A percentile compares a stretch with the other conserved stretches of the same genome.
Conservation (phyloP, 345 rosid genomes). For the Triadica sebifera region DNA sequence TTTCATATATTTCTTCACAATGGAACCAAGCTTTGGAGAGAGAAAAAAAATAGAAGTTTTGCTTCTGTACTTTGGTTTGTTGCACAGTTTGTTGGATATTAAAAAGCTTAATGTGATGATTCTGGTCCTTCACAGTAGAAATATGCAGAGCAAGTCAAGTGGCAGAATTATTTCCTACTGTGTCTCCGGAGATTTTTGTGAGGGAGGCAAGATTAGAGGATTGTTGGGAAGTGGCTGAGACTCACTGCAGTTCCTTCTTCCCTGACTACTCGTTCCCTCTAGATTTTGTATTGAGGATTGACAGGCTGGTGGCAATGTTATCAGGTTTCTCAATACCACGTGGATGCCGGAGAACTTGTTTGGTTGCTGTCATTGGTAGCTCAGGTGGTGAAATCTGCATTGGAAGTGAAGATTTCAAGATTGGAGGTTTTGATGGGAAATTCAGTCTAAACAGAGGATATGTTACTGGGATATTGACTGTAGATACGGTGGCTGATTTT, state of each 20-base stretch:
- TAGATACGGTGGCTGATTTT: constrained; percentile 82
- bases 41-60: not conserved
- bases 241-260: constrained; percentile 88
- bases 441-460: constrained; percentile 61
- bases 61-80: not conserved
- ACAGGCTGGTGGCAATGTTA: constrained; percentile 74
- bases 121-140: constrained; percentile 36
- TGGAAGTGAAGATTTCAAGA: constrained; percentile 66
- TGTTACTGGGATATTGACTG: constrained; percentile 86
- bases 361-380: constrained; percentile 78
- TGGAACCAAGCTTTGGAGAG: not conserved
- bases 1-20: not conserved
- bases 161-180: constrained; percentile 59
- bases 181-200: constrained; percentile 78
- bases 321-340: constrained; percentile 67
- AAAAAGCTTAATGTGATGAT: constrained; percentile 6
- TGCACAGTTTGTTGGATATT: not conserved
- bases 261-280: constrained; percentile 85
- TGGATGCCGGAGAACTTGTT: constrained; percentile 67
- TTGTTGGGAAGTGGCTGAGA: constrained; percentile 98
- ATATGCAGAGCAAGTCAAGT: constrained; percentile 77
- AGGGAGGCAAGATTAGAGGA: constrained; percentile 94
- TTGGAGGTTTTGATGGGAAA: constrained; percentile 69
- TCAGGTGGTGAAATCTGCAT: constrained; percentile 47
- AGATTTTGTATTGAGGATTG: constrained; percentile 68